Base-by-base conservation (phyloP, 75 land plant species). In the Selaginella tamariscina region DNA sequence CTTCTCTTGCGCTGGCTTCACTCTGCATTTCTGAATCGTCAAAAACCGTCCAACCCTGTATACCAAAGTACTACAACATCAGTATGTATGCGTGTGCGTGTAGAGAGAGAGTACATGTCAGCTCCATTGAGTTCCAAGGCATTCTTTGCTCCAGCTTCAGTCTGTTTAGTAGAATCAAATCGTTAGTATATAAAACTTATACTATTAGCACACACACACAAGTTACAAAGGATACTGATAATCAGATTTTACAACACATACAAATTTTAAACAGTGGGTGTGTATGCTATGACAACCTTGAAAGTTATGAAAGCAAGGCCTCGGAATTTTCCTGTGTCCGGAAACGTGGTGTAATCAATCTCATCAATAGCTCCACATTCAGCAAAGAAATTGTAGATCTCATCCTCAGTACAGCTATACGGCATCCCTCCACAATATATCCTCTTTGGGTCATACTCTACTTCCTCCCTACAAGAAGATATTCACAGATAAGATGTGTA, bases 391-490 rank as follows among this genome's bases (percentile, higher is more conserved):
- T 82, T 82, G 27, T 77, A 72, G 33, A 95, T 95, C 64, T 95
- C 99, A 77, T 90, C 92, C 67, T 95, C 96, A 31, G 83, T 82
- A 5, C 85, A 81, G 49, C 85, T 85, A 71, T 87, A 95, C 5
- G 99, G 99, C 74, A 95, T 87, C 0, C 99, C 99, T 11, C 99
- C 96, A 65, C 84, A 91, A 79, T 91, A 85, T 22, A 95, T n/a
- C 56, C 73, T 80, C 23, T 77, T 80, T 15, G 70, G 64, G 18
- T 82, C 75, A 55, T 66, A 69, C 54, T 72, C 67, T 39, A 67
- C 70, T 60, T 70, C 67, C 15, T 11, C 54, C 20, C 54, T 11
- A 49, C 54, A 49, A 49, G 20, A 49, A 49, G 54, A 49, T 11
- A 49, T 49, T 49, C 20, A 49, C 54, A 49, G 54, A 20, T 49